A percentile compares a stretch with the other conserved stretches of the same genome.
Conservation (phyloP, 169 alveolate genomes). For the Theileria luwenshuni region DNA sequence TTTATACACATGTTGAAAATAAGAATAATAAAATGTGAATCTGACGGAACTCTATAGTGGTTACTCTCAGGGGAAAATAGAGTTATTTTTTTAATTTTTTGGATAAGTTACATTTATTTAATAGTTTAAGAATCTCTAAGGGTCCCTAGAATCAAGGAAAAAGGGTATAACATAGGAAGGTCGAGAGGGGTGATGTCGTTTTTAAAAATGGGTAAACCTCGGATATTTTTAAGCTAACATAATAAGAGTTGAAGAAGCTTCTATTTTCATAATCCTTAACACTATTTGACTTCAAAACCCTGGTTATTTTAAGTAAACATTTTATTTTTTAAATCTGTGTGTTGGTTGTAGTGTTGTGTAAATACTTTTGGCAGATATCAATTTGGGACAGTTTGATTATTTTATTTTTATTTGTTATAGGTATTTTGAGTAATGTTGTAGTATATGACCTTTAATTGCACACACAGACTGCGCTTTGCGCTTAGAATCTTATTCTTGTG, state of each 20-base stretch:
- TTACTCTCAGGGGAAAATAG: too few species aligned
- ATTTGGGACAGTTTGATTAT: background rate
- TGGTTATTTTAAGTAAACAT: background rate
- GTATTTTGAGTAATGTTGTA: constrained; percentile 1
- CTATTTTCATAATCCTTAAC: background rate
- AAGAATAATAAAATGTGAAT: background rate
- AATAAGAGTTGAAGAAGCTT: background rate
- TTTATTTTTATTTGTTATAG: background rate
- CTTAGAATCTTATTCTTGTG: constrained; percentile 5
- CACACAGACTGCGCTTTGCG: constrained; percentile 1
- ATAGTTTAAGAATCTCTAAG: too few species aligned
- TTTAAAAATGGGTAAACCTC: background rate
- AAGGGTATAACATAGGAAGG: background rate
- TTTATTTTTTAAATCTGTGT: background rate
- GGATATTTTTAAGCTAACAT: background rate
- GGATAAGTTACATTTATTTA: too few species aligned
- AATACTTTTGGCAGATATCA: background rate
- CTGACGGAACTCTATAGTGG: background rate
- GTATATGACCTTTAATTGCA: background rate
- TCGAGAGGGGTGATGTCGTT: constrained; percentile 12
- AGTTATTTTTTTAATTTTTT: too few species aligned
- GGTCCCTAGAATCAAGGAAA: background rate
- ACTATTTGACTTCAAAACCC: background rate
- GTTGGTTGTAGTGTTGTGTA: constrained; percentile 15
- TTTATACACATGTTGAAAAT: constrained; percentile 5